Percentiles rank a stretch among this genome's conserved stretches.
Evolutionary conservation across 164 flowering plant genomes (phyloP).

Genomic region (Berberis vulgaris): DNA sequence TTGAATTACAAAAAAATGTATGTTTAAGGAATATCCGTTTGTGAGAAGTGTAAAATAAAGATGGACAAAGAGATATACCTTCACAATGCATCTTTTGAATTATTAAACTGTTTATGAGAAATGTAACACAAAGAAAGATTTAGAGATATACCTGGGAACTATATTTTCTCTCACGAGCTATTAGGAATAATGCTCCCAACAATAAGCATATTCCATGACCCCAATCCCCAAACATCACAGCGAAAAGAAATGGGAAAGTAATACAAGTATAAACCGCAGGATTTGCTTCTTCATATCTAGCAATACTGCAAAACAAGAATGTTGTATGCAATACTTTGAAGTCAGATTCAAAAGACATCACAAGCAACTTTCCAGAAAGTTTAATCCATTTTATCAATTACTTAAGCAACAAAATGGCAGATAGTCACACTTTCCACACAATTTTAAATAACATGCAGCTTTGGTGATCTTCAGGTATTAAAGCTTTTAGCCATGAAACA

Average conservation of each 20-base stretch:
- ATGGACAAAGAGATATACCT: slow-evolving; percentile 27
- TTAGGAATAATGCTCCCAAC: slow-evolving; percentile 69
- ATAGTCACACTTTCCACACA: too few species aligned
- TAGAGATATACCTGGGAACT: slow-evolving; percentile 49
- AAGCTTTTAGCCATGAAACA: too few species aligned
- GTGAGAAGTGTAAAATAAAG: background rate
- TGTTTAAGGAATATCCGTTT: background rate
- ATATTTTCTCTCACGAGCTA: slow-evolving; percentile 67
- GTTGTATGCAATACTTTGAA: slow-evolving; percentile 8
- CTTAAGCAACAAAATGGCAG: too few species aligned
- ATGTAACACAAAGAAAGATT: background rate
- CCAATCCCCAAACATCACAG: slow-evolving; percentile 99
- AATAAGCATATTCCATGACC: slow-evolving; percentile 97
- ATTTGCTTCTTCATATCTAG: slow-evolving; percentile 94
- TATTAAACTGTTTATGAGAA: too few species aligned
- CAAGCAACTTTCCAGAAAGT: background rate
- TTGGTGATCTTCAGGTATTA: too few species aligned
- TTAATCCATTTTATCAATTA: background rate
- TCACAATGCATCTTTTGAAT: background rate
- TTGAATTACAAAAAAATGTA: too few species aligned
- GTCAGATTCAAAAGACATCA: background rate
- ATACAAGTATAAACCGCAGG: slow-evolving; percentile 85
- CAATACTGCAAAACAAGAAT: slow-evolving; percentile 58
- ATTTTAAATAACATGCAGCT: too few species aligned
- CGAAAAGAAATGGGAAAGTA: slow-evolving; percentile 99